Evolutionary conservation across 2,329 filamentous ascomycete species (phyloP), one percentile per base, ranked within the genome.

Genomic region (Colletotrichum zoysiae): DNA sequence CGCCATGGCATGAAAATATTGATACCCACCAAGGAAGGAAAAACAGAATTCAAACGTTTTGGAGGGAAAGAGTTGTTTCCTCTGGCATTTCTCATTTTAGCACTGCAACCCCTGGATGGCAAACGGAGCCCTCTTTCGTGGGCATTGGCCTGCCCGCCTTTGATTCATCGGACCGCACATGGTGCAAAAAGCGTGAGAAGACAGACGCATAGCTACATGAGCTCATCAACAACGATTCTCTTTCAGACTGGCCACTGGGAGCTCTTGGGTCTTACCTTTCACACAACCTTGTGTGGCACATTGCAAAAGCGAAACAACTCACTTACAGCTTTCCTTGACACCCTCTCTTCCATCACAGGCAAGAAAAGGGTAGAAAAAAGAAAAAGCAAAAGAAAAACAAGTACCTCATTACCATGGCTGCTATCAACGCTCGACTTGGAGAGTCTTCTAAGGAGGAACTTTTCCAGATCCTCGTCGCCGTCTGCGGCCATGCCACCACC

Each of bases 1-100:
- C 81, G 86, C 79, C 50, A 78, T 79, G 81, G 83, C 74, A 75
- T 85, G 70, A 73, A 74, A 65, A 70, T 59, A 73, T 78, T 78
- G 76, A 79, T 78, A 76, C 75, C 77, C 78, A 64, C 53, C 70
- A 46, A 71, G 40, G 50, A 65, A 51, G 57, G 46, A 62, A 62
- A 56, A 57, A 12, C 35, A 44, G 44, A 66, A 61, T 71, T 16
- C 46, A 58, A 30, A 60, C 26, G 3, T 16, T 33, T 16, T 14
- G 40, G 20, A 33, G 53, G 9, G 40, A 30, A 40, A 53, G n/a
- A 30, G 12, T 44, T 23, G 35, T 48, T 40, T 35, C 59, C 51
- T 51, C n/a, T 5, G 51, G 30, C 35, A 33, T 51, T 46, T 46
- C 26, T 20, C 23, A 4, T 18, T 59, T 20, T 38, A 40, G 46